phyloP scores from a whole-genome alignment of 805 yeast genomes.

The Metschnikowia reukaufii region DNA sequence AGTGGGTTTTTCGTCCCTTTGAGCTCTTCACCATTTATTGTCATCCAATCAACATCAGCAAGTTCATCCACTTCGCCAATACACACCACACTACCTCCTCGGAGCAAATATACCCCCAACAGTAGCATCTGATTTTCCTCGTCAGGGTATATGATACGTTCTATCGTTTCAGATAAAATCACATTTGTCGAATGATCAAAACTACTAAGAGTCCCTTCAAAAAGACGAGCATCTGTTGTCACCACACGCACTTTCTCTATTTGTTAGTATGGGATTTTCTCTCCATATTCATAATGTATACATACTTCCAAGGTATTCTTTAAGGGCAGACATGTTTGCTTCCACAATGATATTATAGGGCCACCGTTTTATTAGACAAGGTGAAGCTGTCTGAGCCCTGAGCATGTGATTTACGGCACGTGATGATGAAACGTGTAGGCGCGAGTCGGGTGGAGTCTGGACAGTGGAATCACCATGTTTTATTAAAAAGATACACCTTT shows the following conservation, averaged over 20 bases:
- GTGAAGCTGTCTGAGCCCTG: not conserved
- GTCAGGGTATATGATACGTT: constrained; percentile 48
- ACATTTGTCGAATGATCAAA: constrained; percentile 66
- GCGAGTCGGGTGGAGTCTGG: no score
- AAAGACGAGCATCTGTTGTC: constrained; percentile 56
- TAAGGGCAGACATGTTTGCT: constrained; percentile 31
- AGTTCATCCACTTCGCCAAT: constrained; percentile 53
- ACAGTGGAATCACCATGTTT: no score
- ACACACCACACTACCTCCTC: constrained; percentile 61
- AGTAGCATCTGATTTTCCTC: constrained; percentile 42
- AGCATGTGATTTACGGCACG: constrained; percentile 2
- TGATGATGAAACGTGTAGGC: not conserved
- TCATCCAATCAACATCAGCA: constrained; percentile 44
- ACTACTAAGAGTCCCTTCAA: constrained; percentile 50
- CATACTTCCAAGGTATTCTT: constrained; percentile 35
- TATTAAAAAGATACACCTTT: no score
- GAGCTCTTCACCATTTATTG: constrained; percentile 30
- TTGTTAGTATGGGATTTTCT: constrained; percentile 14
- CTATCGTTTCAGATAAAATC: constrained; percentile 51
- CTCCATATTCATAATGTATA: constrained; percentile 4
- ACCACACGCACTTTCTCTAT: constrained; percentile 52
- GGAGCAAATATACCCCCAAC: constrained; percentile 51
- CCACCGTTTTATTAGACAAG: not conserved
- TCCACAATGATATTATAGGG: constrained; percentile 3
- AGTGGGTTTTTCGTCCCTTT: constrained; percentile 44